Evolutionary conservation across 2,329 filamentous ascomycete species (phyloP).

Genomic region (Pseudocercospora macadamiae): DNA sequence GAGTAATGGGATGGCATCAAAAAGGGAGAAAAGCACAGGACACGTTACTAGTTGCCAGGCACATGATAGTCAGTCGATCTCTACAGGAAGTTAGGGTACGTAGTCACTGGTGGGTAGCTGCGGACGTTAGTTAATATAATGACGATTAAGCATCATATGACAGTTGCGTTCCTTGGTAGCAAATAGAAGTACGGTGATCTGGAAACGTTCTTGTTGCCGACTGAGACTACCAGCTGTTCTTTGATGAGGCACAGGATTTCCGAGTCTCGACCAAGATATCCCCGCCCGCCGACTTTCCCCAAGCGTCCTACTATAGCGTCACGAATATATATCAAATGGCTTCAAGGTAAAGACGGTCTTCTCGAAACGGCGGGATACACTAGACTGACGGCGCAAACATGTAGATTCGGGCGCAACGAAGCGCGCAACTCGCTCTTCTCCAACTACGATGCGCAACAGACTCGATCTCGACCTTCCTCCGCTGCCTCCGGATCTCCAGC

Average conservation of each 20-base stretch:
- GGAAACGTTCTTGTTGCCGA: no score
- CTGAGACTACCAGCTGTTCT: no score
- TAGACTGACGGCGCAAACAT: not conserved
- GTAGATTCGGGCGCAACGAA: slow-evolving; percentile 31
- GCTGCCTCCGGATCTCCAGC: slow-evolving; percentile 35
- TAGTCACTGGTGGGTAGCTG: slow-evolving; percentile 6
- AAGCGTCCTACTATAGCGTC: not conserved
- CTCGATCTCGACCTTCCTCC: slow-evolving; percentile 38
- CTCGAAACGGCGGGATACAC: no score
- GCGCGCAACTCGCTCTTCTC: slow-evolving; percentile 47
- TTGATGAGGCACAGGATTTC: no score
- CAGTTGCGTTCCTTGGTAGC: not conserved
- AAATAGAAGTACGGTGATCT: no score
- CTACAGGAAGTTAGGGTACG: not conserved
- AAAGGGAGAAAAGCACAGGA: slow-evolving; percentile 3
- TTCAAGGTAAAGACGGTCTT: not conserved
- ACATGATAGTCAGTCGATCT: slow-evolving; percentile 2
- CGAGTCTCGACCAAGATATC: slow-evolving; percentile 1
- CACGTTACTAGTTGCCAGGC: not conserved
- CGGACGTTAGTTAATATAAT: slow-evolving; percentile 11
- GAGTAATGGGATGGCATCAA: not conserved
- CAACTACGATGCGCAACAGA: slow-evolving; percentile 38
- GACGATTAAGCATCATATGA: slow-evolving; percentile 3
- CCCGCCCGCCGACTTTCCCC: not conserved
- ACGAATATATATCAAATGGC: slow-evolving; percentile 3